Evolutionary conservation across 768 basidiomycete species (phyloP).

Genomic region (Hygrophorus pudorinus): DNA sequence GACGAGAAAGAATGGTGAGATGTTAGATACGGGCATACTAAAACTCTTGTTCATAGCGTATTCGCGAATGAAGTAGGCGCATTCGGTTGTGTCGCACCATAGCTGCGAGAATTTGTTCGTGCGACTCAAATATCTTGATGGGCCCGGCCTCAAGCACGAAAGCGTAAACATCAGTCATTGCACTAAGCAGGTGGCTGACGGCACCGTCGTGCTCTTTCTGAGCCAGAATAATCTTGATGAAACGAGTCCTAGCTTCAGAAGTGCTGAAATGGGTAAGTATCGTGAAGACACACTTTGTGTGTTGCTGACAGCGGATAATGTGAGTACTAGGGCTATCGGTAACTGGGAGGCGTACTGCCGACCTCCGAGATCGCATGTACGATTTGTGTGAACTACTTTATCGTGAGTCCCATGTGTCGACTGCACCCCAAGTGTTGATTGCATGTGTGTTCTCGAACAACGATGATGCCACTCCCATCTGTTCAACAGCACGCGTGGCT

Average conservation of each 20-base stretch:
- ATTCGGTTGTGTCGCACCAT: slow-evolving; percentile 18
- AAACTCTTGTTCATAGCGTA: slow-evolving; percentile 14
- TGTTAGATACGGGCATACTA: slow-evolving; percentile 8
- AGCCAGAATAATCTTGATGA: slow-evolving; percentile 3
- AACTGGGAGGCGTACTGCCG: background rate
- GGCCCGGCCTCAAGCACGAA: slow-evolving; percentile 2
- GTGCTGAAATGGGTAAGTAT: background rate
- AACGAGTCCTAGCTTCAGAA: too few species aligned
- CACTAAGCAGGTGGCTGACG: background rate
- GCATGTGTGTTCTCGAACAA: background rate
- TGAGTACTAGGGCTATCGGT: background rate
- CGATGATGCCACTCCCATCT: background rate
- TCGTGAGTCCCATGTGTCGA: background rate
- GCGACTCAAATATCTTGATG: slow-evolving; percentile 7
- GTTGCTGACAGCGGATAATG: background rate
- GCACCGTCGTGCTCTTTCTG: slow-evolving; percentile 2
- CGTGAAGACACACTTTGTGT: background rate
- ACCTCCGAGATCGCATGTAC: background rate
- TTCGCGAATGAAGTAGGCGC: slow-evolving; percentile 20
- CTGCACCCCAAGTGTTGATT: too few species aligned
- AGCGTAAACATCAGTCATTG: background rate
- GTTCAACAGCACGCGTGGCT: background rate
- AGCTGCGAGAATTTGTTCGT: slow-evolving; percentile 11
- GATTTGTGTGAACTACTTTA: background rate
- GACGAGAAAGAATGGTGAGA: background rate